Percentiles rank a stretch among this genome's conserved stretches.
phyloP scores from a whole-genome alignment of 129 eudicot species.

The Flaveria sonorensis region DNA sequence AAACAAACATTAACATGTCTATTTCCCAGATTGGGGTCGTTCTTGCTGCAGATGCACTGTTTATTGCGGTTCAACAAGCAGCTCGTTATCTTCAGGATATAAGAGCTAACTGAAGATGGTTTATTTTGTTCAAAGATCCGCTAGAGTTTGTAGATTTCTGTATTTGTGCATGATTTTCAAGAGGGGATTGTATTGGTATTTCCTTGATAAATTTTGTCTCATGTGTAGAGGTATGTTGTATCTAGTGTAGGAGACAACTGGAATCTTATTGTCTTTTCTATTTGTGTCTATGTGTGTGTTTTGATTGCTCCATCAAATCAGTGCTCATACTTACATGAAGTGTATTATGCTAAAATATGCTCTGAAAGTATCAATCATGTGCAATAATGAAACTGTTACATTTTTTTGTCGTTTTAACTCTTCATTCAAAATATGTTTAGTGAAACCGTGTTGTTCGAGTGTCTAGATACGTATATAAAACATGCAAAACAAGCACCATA shows the following conservation, averaged over 20 bases:
- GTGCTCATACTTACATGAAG: not conserved
- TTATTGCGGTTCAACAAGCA: slow-evolving; percentile 71
- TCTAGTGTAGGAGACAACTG: slow-evolving; percentile 16
- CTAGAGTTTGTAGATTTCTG: slow-evolving; percentile 6
- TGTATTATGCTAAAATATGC: no score
- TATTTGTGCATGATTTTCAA: not conserved
- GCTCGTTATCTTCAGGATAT: slow-evolving; percentile 80
- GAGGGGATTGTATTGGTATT: slow-evolving; percentile 25
- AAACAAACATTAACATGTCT: slow-evolving; percentile 9
- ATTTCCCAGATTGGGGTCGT: slow-evolving; percentile 63
- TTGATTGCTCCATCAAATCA: not conserved
- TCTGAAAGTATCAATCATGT: no score
- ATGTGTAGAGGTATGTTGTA: slow-evolving; percentile 14
- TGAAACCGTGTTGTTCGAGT: no score
- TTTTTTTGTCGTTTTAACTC: no score
- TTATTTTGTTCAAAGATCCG: not conserved
- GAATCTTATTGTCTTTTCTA: not conserved
- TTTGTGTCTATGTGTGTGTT: not conserved
- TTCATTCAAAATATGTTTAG: no score
- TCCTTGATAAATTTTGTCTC: slow-evolving; percentile 33
- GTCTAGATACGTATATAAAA: no score
- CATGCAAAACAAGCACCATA: no score
- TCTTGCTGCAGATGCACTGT: slow-evolving; percentile 78
- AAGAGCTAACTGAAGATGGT: slow-evolving; percentile 50
- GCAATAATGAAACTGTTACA: no score